phyloP scores from a whole-genome alignment of 371 early-diverging fungal species.

The Batrachochytrium dendrobatidis region DNA sequence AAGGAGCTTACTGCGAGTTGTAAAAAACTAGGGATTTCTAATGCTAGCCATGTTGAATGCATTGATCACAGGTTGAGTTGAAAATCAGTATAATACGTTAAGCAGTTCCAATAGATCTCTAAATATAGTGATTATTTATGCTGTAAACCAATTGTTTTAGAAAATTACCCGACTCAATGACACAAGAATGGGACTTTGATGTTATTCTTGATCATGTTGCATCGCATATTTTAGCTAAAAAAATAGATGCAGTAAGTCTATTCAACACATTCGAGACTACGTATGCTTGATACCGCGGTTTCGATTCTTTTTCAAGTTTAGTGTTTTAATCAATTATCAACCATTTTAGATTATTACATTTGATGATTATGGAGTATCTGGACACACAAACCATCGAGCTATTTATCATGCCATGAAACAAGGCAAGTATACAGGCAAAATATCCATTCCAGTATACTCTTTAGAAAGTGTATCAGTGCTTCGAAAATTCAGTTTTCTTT shows the following conservation, averaged over 20 bases:
- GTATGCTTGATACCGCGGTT: background rate
- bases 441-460: conserved; percentile 41
- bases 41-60: conserved; percentile 5
- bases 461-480: conserved; percentile 55
- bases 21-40: conserved; percentile 54
- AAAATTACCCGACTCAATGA: background rate
- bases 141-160: background rate
- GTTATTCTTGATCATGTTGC: background rate
- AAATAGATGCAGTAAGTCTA: conserved; percentile 35
- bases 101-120: conserved; percentile 50
- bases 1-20: conserved; percentile 69
- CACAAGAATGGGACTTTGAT: background rate
- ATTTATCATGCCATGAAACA: conserved; percentile 72
- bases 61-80: conserved; percentile 56
- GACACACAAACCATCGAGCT: conserved; percentile 90
- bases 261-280: background rate
- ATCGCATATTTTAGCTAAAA: background rate
- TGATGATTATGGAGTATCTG: conserved; percentile 86
- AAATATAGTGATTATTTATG: background rate
- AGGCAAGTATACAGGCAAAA: conserved; percentile 18
- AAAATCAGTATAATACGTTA: conserved; percentile 71
- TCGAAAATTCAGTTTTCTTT: conserved; percentile 70
- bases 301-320: background rate
- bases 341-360: conserved; percentile 77
- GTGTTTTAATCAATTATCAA: background rate